phyloP scores from a whole-genome alignment of 331 rosid species.

The Phaseolus coccineus region DNA sequence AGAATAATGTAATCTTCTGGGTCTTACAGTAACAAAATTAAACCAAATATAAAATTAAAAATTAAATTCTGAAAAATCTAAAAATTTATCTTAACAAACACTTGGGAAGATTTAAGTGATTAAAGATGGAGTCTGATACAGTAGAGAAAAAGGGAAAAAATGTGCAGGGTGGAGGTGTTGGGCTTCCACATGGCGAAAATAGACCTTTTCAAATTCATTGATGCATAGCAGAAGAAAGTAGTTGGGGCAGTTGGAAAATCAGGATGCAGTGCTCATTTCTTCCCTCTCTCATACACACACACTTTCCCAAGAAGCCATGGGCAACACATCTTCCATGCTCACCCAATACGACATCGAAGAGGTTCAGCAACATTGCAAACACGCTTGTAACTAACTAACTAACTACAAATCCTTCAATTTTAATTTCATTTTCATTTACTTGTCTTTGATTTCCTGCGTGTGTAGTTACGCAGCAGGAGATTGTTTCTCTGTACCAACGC shows the following conservation, averaged over 20 bases:
- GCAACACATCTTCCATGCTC: constrained; percentile 85
- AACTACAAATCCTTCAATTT: neutral
- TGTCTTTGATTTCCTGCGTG: neutral
- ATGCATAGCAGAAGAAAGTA: neutral
- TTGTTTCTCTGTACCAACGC: constrained; percentile 72
- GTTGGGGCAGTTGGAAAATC: constrained; percentile 8
- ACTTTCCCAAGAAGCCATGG: constrained; percentile 53
- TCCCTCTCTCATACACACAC: neutral
- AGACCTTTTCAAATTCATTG: neutral
- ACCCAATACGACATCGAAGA: constrained; percentile 94
- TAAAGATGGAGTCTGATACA: neutral
- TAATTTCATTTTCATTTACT: neutral
- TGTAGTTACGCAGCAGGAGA: constrained; percentile 81
- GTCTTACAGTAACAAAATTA: too few species aligned
- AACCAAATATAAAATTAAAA: too few species aligned
- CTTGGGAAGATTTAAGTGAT: too few species aligned
- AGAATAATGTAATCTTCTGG: too few species aligned
- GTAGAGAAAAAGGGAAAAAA: neutral
- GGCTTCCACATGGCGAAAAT: constrained; percentile 21
- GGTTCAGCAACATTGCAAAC: constrained; percentile 70
- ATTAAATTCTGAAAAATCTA: too few species aligned
- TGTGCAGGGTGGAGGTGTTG: neutral
- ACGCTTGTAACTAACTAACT: constrained; percentile 54
- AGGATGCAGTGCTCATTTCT: neutral
- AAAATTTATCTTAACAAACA: too few species aligned